Base-by-base conservation (phyloP, 495 filamentous ascomycete species). In the Penicillium egyptiacum region DNA sequence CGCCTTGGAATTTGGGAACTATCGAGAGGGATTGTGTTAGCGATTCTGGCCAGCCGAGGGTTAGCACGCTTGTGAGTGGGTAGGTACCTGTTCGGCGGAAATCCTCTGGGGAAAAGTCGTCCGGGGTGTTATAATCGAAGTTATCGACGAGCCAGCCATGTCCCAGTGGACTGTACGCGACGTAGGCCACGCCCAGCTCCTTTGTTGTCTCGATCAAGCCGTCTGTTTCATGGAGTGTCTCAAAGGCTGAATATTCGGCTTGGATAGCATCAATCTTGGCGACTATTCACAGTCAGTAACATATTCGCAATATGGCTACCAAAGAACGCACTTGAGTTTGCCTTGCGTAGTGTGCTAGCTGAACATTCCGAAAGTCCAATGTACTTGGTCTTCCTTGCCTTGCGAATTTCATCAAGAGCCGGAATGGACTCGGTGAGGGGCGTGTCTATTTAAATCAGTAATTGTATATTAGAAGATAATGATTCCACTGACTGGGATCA, bases 201-300 rank as follows among this genome's bases (percentile, higher is more conserved):
- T 67, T 72, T 16, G 64, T 63, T 1, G 76, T 68, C 4, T 75
- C 69, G 30, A 79, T 74, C 30, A 77, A 52, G 11, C 65, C 69
- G 33, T 74, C 70, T 28, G 69, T 73, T 60, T 78, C 73, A 51
- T 79, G 77, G 0, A 80, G 7, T 20, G 76, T 80, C 64, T 80
- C 76, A 44, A 79, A 79, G 4, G 77, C 75, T 0, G 78, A 81
- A 59, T 79, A 81, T 43, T 81, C 78, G 10, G 76, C 76, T 59
- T 81, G 78, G 20, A 81, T 50, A n/a, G 78, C 78, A 42, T 79
- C 76, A 37, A 81, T 79, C 55, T 73, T 76, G 59, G 76, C 75
- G 57, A 81, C 78, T 78, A 37, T 50, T n/a, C 5, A 22, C 31
- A 16, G 33, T 64, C 25, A 65, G 54, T 26, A 25, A 23, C 17